phyloP scores from a whole-genome alignment of 306 rosid genomes.

The Morella rubra region DNA sequence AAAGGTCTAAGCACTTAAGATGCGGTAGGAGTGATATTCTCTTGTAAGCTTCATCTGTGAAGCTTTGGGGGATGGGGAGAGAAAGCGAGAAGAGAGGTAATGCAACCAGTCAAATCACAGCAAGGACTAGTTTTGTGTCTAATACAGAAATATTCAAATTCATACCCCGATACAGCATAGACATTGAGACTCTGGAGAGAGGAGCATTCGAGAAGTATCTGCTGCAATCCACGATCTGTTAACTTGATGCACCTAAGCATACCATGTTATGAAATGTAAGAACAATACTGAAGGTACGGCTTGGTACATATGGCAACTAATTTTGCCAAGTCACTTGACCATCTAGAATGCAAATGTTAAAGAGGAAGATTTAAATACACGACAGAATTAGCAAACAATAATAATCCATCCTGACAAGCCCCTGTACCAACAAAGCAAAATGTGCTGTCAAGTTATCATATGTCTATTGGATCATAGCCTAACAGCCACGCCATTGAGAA shows the following conservation, averaged over 20 bases:
- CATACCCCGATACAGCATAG: conserved; percentile 80
- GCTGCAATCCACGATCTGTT: conserved; percentile 66
- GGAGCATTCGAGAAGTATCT: conserved; percentile 49
- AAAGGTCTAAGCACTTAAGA: conserved; percentile 69
- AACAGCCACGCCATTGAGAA: background rate
- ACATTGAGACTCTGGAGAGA: conserved; percentile 70
- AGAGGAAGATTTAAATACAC: conserved; percentile 1
- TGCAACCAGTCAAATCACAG: conserved; percentile 21
- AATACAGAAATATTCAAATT: conserved; percentile 16
- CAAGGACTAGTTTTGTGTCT: conserved; percentile 13
- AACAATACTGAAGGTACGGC: conserved; percentile 5
- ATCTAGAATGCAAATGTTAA: conserved; percentile 10
- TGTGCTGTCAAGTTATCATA: background rate
- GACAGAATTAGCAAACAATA: conserved; percentile 12
- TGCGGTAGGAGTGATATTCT: conserved; percentile 47
- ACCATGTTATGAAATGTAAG: conserved; percentile 28
- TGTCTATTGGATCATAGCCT: background rate
- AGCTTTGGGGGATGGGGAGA: conserved; percentile 29
- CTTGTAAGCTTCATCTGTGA: conserved; percentile 71
- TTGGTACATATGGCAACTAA: conserved; percentile 5
- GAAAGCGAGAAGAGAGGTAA: conserved; percentile 22
- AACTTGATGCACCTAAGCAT: conserved; percentile 64
- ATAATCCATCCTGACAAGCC: background rate
- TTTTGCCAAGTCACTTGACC: conserved; percentile 12
- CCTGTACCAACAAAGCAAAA: conserved; percentile 1